These are phyloP conservation scores for Drechslera avenae DNA, from an alignment of 2,329 filamentous ascomycete genomes.

Conservation along the genomic window DNA sequence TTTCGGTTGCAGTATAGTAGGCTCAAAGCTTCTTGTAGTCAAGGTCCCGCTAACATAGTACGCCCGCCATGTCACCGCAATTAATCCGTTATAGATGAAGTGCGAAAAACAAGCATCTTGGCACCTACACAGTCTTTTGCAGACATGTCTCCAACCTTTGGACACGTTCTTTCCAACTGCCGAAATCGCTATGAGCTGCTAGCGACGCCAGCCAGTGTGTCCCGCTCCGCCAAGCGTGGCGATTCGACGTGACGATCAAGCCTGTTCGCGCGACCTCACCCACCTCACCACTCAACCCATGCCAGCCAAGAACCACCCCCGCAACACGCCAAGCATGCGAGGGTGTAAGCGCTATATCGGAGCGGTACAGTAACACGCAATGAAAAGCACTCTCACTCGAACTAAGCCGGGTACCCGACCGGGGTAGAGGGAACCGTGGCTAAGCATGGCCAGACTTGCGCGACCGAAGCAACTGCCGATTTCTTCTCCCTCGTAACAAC, in stretches of 20 bases:
- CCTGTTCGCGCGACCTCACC: constrained; percentile 22
- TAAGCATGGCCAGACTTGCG: constrained; percentile 22
- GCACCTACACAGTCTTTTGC: background rate
- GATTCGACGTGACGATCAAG: constrained; percentile 19
- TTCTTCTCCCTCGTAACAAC: constrained; percentile 19
- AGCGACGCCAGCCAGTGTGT: constrained; percentile 7
- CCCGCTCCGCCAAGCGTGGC: constrained; percentile 29
- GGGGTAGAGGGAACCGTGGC: constrained; percentile 19
- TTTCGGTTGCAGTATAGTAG: background rate
- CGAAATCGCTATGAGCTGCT: constrained; percentile 10
- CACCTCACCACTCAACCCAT: constrained; percentile 26
- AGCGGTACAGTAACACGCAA: constrained; percentile 29
- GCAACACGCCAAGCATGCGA: constrained; percentile 29
- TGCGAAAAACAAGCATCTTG: background rate
- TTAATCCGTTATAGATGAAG: background rate
- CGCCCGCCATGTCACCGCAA: constrained; percentile 9
- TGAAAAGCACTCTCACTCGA: constrained; percentile 18
- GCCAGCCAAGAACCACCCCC: constrained; percentile 41
- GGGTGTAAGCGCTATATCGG: constrained; percentile 31
- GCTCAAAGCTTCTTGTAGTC: constrained; percentile 16
- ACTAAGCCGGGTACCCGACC: constrained; percentile 25
- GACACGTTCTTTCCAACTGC: constrained; percentile 14
- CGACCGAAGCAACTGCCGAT: constrained; percentile 37
- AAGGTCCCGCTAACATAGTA: constrained; percentile 7
- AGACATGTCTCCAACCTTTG: background rate